phyloP scores from a whole-genome alignment of 1,284 basidiomycete species.

The Thelephora terrestris region DNA sequence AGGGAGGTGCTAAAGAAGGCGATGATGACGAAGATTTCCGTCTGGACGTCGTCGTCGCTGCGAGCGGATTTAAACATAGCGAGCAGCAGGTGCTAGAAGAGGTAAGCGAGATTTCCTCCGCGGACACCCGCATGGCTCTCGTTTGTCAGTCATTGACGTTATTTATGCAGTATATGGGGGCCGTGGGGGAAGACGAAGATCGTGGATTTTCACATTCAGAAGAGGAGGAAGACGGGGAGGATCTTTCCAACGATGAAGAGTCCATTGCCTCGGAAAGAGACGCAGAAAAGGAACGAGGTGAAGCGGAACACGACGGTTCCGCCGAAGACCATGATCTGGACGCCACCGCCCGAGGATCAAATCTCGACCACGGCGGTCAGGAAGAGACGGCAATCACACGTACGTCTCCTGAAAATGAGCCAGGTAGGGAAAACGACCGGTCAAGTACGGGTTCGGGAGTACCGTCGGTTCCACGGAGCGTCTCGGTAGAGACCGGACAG shows the following conservation, averaged over 20 bases:
- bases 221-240: constrained; percentile 20
- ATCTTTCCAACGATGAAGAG: not conserved
- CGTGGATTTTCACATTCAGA: constrained; percentile 17
- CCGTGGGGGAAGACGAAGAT: constrained; percentile 35
- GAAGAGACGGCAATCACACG: too few species aligned
- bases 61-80: constrained; percentile 82
- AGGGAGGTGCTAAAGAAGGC: constrained; percentile 24
- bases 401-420: too few species aligned
- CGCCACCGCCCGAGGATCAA: too few species aligned
- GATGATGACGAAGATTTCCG: constrained; percentile 41
- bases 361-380: too few species aligned
- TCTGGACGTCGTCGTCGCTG: constrained; percentile 83
- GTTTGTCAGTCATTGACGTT: constrained; percentile 11
- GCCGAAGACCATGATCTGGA: constrained; percentile 15
- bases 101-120: constrained; percentile 33
- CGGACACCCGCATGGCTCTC: constrained; percentile 3
- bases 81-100: constrained; percentile 79
- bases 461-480: too few species aligned
- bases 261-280: constrained; percentile 19
- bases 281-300: constrained; percentile 24
- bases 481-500: too few species aligned
- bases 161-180: constrained; percentile 51
- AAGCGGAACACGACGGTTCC: constrained; percentile 21
- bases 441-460: too few species aligned
- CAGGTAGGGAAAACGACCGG: too few species aligned